Evolutionary conservation across 148 eudicot genomes (phyloP).

Genomic region (Dianthus caryophyllus): DNA sequence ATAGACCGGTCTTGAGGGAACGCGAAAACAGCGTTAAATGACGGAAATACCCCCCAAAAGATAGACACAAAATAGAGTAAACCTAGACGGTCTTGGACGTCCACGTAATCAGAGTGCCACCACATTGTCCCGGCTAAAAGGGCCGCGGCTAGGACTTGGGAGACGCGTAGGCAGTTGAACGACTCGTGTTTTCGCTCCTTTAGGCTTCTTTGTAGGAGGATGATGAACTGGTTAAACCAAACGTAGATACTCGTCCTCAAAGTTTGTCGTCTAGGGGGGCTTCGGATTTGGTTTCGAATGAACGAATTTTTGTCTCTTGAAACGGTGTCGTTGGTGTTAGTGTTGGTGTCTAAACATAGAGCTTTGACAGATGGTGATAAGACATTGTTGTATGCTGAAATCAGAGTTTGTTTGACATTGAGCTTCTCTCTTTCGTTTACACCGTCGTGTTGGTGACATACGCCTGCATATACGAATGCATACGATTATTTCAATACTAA

Average conservation of each 20-base stretch:
- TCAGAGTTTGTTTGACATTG: slow-evolving; percentile 57
- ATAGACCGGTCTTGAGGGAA: slow-evolving; percentile 91
- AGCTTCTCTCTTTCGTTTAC: slow-evolving; percentile 56
- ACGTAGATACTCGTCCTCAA: slow-evolving; percentile 25
- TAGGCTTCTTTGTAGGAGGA: slow-evolving; percentile 73
- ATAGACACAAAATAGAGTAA: slow-evolving; percentile 76
- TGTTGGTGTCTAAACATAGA: slow-evolving; percentile 36
- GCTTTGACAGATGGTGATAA: slow-evolving; percentile 59
- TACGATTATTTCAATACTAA: neutral
- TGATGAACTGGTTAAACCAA: slow-evolving; percentile 63
- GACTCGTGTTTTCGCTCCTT: slow-evolving; percentile 84
- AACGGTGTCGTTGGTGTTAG: neutral
- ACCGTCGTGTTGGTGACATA: slow-evolving; percentile 48
- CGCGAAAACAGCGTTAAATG: slow-evolving; percentile 81
- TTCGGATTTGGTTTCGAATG: neutral
- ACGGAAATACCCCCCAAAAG: slow-evolving; percentile 93
- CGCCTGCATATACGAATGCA: slow-evolving; percentile 37
- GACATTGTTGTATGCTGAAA: slow-evolving; percentile 56
- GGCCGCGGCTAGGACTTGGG: slow-evolving; percentile 73
- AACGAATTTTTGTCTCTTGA: slow-evolving; percentile 20
- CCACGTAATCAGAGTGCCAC: slow-evolving; percentile 70
- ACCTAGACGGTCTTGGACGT: slow-evolving; percentile 75
- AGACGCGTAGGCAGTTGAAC: slow-evolving; percentile 72
- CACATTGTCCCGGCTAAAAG: slow-evolving; percentile 74
- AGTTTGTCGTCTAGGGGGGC: slow-evolving; percentile 13